Evolutionary conservation across 106 monocot species (phyloP).

Genomic region (Acorus calamus): DNA sequence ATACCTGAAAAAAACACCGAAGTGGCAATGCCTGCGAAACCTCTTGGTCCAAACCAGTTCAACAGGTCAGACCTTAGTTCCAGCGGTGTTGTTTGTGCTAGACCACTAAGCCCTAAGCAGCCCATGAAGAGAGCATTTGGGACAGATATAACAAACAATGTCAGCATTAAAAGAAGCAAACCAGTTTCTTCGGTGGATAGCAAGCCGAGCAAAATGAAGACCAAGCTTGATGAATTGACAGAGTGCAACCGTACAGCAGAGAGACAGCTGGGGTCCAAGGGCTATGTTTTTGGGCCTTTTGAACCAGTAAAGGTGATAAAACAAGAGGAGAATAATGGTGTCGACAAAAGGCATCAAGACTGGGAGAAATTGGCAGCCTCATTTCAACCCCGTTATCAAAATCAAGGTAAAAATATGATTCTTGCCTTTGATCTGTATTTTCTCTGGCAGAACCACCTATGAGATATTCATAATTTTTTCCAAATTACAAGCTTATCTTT

Average conservation of each 20-base stretch:
- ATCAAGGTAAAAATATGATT: constrained; percentile 46
- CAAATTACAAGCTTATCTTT: too few relatives aligned
- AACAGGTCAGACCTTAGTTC: not conserved
- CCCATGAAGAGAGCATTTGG: constrained; percentile 70
- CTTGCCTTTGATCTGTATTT: not conserved
- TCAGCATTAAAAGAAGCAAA: constrained; percentile 38
- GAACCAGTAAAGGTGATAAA: constrained; percentile 26
- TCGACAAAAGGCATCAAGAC: constrained; percentile 14
- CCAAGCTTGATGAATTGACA: constrained; percentile 20
- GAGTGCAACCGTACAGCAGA: constrained; percentile 56
- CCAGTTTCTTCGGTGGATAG: constrained; percentile 14
- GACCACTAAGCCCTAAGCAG: constrained; percentile 15
- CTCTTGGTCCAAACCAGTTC: constrained; percentile 13
- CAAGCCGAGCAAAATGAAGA: constrained; percentile 24
- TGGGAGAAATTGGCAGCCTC: constrained; percentile 67
- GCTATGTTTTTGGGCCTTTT: constrained; percentile 79
- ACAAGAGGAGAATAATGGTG: not conserved
- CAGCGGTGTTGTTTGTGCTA: constrained; percentile 22
- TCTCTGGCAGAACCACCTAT: not conserved
- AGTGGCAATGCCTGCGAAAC: constrained; percentile 24
- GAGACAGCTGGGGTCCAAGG: constrained; percentile 37
- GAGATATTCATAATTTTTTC: not conserved
- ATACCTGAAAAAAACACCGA: constrained; percentile 10
- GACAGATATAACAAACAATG: constrained; percentile 58
- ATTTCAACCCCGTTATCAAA: constrained; percentile 65